Conservation (phyloP, 2,329 filamentous ascomycete species). For the Aureobasidium vineae region DNA sequence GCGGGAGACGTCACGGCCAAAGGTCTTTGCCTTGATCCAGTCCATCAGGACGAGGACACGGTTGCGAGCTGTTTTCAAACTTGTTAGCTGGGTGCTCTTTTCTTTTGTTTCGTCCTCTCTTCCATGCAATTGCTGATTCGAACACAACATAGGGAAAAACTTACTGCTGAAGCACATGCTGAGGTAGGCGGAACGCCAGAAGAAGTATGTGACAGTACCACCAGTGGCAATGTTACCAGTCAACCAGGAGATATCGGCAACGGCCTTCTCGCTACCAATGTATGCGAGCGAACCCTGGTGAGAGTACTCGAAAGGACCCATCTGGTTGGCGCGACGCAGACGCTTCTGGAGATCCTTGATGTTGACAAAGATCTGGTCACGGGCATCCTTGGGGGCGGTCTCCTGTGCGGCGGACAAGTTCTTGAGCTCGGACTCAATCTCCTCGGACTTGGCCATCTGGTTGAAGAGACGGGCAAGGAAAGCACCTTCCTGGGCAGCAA, state of each 20-base stretch:
- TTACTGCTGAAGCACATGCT: slow-evolving; percentile 99
- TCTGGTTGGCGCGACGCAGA: slow-evolving; percentile 83
- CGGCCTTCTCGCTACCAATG: slow-evolving; percentile 96
- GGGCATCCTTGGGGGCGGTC: slow-evolving; percentile 61
- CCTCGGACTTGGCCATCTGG: slow-evolving; percentile 94
- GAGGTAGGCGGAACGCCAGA: slow-evolving; percentile 97
- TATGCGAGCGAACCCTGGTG: slow-evolving; percentile 97
- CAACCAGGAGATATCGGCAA: slow-evolving; percentile 96
- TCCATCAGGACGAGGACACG: slow-evolving; percentile 88
- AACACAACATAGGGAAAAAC: slow-evolving; percentile 43
- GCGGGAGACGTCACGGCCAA: slow-evolving; percentile 89
- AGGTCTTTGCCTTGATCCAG: slow-evolving; percentile 96
- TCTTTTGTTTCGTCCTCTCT: not conserved
- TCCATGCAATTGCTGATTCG: not conserved
- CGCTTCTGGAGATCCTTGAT: slow-evolving; percentile 87
- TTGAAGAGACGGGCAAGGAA: slow-evolving; percentile 97
- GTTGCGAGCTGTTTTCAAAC: slow-evolving; percentile 69
- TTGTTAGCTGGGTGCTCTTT: slow-evolving; percentile 29
- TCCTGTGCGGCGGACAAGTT: slow-evolving; percentile 61
- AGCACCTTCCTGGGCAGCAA: slow-evolving; percentile 89
- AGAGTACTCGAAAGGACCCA: slow-evolving; percentile 97
- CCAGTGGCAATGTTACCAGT: slow-evolving; percentile 94
- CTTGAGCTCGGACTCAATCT: slow-evolving; percentile 72
- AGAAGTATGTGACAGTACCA: slow-evolving; percentile 86
- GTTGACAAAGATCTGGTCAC: slow-evolving; percentile 62